Evolutionary conservation across 495 filamentous ascomycete genomes (phyloP).

Genomic region (Xylaria bambusicola): DNA sequence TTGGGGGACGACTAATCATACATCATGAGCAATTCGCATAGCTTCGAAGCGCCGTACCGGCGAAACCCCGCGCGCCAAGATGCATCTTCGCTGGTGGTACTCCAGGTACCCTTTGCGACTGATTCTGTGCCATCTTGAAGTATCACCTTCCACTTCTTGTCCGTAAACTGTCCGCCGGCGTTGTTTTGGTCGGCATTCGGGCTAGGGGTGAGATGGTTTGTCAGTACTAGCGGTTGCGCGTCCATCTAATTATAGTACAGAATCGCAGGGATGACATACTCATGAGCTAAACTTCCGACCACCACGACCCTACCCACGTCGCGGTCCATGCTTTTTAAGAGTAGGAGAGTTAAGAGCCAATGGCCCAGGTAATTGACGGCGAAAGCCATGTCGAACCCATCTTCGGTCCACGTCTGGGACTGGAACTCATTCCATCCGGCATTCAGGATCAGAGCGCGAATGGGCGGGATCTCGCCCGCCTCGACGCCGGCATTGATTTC

Average conservation of each 20-base stretch:
- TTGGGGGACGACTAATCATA: slow-evolving; percentile 10
- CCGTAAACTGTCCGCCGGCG: neutral
- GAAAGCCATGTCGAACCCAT: slow-evolving; percentile 37
- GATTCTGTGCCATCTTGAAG: neutral
- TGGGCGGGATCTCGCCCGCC: slow-evolving; percentile 37
- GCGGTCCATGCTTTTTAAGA: slow-evolving; percentile 42
- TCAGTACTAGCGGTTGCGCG: too few species aligned
- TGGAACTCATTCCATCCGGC: slow-evolving; percentile 32
- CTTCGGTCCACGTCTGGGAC: slow-evolving; percentile 31
- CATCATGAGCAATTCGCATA: slow-evolving; percentile 39
- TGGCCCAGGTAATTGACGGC: slow-evolving; percentile 46
- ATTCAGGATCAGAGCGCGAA: slow-evolving; percentile 45
- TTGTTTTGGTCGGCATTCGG: neutral
- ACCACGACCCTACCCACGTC: slow-evolving; percentile 39
- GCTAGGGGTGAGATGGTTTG: too few species aligned
- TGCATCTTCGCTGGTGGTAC: slow-evolving; percentile 19
- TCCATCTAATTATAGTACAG: too few species aligned
- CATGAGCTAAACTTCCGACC: slow-evolving; percentile 38
- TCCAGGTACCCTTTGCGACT: slow-evolving; percentile 34
- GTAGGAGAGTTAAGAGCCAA: slow-evolving; percentile 38
- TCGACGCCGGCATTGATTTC: slow-evolving; percentile 30
- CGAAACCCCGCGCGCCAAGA: slow-evolving; percentile 23
- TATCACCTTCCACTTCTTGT: slow-evolving; percentile 23
- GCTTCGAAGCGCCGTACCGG: slow-evolving; percentile 38
- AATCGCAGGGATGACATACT: slow-evolving; percentile 19